phyloP scores from a whole-genome alignment of 2,329 filamentous ascomycete species.

The Diaporthe sp. region DNA sequence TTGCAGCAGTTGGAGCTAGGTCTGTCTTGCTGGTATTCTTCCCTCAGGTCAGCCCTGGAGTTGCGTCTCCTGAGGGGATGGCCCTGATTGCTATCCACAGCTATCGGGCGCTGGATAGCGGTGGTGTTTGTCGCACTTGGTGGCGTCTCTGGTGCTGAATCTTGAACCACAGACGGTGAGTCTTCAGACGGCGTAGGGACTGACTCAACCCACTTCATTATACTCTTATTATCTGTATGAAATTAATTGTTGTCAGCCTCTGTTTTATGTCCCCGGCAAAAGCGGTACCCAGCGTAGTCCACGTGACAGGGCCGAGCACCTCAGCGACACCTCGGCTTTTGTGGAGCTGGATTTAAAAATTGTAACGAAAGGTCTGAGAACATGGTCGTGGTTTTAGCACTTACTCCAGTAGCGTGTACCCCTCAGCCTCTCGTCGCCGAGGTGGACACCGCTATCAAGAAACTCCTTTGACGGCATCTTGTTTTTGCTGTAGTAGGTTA shows the following conservation, averaged over 20 bases:
- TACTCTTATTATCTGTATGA: neutral
- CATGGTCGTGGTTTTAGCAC: neutral
- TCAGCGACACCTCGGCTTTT: too few relatives aligned
- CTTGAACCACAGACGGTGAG: neutral
- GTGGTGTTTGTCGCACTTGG: neutral
- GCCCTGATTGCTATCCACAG: neutral
- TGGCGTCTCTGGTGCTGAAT: neutral
- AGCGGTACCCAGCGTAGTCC: neutral
- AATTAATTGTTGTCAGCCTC: neutral
- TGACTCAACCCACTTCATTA: neutral
- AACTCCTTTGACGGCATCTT: constrained; percentile 9
- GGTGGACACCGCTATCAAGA: neutral
- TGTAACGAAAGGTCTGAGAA: too few relatives aligned
- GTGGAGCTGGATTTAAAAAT: too few relatives aligned
- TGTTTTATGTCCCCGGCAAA: neutral
- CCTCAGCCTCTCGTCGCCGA: neutral
- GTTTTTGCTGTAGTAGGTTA: neutral
- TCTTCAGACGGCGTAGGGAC: neutral
- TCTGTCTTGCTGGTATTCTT: neutral
- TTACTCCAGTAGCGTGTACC: neutral
- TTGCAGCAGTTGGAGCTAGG: neutral
- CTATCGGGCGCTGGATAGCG: neutral
- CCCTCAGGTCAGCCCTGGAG: neutral
- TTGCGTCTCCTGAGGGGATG: neutral
- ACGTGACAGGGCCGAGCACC: neutral